Percentiles rank a stretch among this genome's conserved stretches.
These are phyloP conservation scores for Dictyostelium brefeldianum DNA, from an alignment of 78 protist genomes.

Conservation along the genomic window DNA sequence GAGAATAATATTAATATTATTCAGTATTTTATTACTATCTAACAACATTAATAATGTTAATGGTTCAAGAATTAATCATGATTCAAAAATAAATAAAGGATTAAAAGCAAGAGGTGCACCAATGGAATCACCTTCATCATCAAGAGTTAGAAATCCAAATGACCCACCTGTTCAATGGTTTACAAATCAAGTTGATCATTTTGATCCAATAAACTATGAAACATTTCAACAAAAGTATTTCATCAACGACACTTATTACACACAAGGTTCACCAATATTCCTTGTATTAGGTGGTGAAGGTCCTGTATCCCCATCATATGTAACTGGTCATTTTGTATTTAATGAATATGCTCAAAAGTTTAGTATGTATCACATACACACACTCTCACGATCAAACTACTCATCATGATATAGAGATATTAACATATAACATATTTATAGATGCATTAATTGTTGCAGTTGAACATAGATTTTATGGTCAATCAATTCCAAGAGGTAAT, in stretches of 20 bases:
- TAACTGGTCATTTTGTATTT: slow-evolving; percentile 71
- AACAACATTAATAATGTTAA: neutral
- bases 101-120: slow-evolving; percentile 9
- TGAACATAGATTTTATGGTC: slow-evolving; percentile 84
- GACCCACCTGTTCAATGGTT: slow-evolving; percentile 59
- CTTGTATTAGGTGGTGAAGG: slow-evolving; percentile 81
- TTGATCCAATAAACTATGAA: slow-evolving; percentile 28
- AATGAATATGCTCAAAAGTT: slow-evolving; percentile 67
- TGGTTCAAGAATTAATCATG: slow-evolving; percentile 4
- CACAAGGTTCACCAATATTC: slow-evolving; percentile 60
- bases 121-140: neutral
- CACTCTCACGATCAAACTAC: no score
- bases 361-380: slow-evolving; percentile 64
- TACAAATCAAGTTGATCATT: slow-evolving; percentile 82
- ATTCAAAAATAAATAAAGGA: slow-evolving; percentile 26
- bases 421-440: neutral
- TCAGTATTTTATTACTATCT: neutral
- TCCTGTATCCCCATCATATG: slow-evolving; percentile 24
- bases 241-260: slow-evolving; percentile 73
- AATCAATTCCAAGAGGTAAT: slow-evolving; percentile 11
- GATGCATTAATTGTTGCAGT: slow-evolving; percentile 64
- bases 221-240: slow-evolving; percentile 81
- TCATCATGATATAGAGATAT: no score
- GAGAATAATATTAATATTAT: neutral
- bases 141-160: neutral